These are phyloP conservation scores for Mentha longifolia DNA, from an alignment of 257 asterid species.

Conservation along the genomic window DNA sequence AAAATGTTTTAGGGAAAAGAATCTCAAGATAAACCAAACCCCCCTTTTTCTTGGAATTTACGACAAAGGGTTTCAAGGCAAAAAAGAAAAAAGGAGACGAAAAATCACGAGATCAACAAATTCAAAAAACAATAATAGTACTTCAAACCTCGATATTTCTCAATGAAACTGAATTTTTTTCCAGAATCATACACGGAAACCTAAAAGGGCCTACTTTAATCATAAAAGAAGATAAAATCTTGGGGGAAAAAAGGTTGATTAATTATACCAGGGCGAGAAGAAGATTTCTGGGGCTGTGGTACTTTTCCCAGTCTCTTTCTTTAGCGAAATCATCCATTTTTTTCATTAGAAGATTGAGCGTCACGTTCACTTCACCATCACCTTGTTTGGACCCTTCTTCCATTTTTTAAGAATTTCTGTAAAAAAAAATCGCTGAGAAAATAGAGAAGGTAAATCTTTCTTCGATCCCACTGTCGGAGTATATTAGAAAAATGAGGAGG, in stretches of 20 bases:
- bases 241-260: background rate
- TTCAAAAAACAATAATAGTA: too few relatives aligned
- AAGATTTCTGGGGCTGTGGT: conserved; percentile 39
- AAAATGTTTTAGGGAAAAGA: background rate
- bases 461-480: too few relatives aligned
- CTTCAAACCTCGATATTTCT: too few relatives aligned
- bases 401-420: background rate
- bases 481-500: too few relatives aligned
- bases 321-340: conserved; percentile 42
- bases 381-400: background rate
- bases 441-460: too few relatives aligned
- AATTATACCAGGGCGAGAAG: conserved; percentile 39
- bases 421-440: background rate
- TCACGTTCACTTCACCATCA: conserved; percentile 25
- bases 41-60: background rate
- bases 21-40: too few relatives aligned
- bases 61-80: background rate
- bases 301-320: conserved; percentile 43
- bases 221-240: background rate
- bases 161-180: too few relatives aligned
- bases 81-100: too few relatives aligned
- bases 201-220: background rate
- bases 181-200: too few relatives aligned
- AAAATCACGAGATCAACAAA: too few relatives aligned
- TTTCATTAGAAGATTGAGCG: conserved; percentile 33